phyloP scores from a whole-genome alignment of 2,329 filamentous ascomycete genomes.

The Purpureocillium lavendulum region DNA sequence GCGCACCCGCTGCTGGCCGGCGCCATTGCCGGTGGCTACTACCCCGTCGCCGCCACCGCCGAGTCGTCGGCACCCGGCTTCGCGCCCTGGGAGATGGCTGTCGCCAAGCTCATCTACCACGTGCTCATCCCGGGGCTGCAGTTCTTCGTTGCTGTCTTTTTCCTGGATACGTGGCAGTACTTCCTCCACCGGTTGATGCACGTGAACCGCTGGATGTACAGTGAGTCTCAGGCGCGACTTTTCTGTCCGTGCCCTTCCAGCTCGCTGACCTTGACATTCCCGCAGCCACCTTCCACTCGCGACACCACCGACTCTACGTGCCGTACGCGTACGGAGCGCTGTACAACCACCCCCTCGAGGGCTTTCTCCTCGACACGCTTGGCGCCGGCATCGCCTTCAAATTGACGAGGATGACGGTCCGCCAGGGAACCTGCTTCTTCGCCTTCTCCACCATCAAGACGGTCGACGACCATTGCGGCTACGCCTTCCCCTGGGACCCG shows the following conservation, averaged over 20 bases:
- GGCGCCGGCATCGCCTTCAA: conserved; percentile 82
- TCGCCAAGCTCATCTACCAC: conserved; percentile 75
- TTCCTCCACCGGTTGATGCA: conserved; percentile 96
- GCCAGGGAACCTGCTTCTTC: conserved; percentile 87
- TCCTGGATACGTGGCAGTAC: conserved; percentile 97
- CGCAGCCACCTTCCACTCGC: conserved; percentile 78
- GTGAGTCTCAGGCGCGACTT: conserved; percentile 43
- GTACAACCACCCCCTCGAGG: conserved; percentile 94
- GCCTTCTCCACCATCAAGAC: conserved; percentile 87
- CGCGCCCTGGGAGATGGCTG: conserved; percentile 69
- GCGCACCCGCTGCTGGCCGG: conserved; percentile 69
- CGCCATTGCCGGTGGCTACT: conserved; percentile 70
- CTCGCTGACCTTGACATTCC: conserved; percentile 38
- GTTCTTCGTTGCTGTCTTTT: conserved; percentile 62
- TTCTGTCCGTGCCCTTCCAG: background rate
- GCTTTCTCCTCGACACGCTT: conserved; percentile 84
- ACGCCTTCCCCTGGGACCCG: conserved; percentile 90
- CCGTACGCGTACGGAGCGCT: conserved; percentile 95
- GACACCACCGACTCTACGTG: conserved; percentile 94
- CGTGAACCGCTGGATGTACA: conserved; percentile 93
- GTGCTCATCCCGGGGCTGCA: conserved; percentile 67
- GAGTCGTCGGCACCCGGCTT: conserved; percentile 62
- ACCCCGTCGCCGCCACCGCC: conserved; percentile 57
- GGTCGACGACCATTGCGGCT: conserved; percentile 95
- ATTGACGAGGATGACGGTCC: conserved; percentile 68